These are phyloP conservation scores for Penicillium crustosum DNA, from an alignment of 2,329 filamentous ascomycete genomes.

Conservation along the genomic window DNA sequence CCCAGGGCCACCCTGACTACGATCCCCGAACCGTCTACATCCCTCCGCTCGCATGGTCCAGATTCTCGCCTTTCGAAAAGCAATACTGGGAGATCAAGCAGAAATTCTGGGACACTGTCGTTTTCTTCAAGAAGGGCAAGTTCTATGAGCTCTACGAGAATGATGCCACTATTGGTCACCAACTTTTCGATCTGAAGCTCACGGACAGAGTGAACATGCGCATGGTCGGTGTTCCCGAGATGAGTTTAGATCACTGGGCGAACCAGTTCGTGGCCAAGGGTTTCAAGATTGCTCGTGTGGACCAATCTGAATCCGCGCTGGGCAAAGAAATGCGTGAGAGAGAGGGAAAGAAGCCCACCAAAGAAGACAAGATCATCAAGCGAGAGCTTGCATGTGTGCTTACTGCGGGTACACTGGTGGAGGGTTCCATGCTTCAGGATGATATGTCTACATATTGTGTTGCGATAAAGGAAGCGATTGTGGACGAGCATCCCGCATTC, in stretches of 20 bases:
- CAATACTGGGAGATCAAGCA: conserved; percentile 99
- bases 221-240: conserved; percentile 97
- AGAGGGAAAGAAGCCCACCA: conserved; percentile 57
- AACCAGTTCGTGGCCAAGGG: conserved; percentile 98
- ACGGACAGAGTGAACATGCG: conserved; percentile 99
- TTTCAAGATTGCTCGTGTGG: conserved; percentile 93
- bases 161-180: conserved; percentile 92
- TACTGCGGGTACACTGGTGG: conserved; percentile 88
- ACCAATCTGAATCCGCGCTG: conserved; percentile 93
- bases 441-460: conserved; percentile 97
- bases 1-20: conserved; percentile 78
- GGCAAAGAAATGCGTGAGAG: conserved; percentile 99
- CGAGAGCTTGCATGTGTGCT: conserved; percentile 88
- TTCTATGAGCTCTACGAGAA: conserved; percentile 99
- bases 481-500: conserved; percentile 75
- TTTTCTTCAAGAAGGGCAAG: conserved; percentile 99
- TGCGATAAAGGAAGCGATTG: conserved; percentile 77
- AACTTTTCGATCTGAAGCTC: conserved; percentile 95
- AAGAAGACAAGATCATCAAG: conserved; percentile 89
- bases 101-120: conserved; percentile 94
- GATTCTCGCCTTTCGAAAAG: conserved; percentile 92
- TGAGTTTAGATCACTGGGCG: conserved; percentile 93
- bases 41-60: conserved; percentile 72
- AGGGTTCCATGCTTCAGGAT: conserved; percentile 94
- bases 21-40: conserved; percentile 90